phyloP scores from a whole-genome alignment of 768 basidiomycete genomes.

The Xerocomellus chrysenteron region DNA sequence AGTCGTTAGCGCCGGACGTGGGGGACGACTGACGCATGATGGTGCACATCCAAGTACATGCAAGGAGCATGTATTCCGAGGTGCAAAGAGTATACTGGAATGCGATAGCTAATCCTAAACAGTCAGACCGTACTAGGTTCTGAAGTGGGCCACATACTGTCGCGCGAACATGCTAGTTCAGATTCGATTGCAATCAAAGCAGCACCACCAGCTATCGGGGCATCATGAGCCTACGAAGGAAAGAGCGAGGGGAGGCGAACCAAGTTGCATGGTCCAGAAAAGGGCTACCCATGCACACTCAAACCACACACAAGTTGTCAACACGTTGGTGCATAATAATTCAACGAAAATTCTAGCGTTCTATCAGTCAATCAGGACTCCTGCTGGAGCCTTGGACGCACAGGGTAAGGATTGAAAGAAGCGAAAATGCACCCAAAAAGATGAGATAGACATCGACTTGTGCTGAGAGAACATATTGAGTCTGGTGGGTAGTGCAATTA shows the following conservation, averaged over 20 bases:
- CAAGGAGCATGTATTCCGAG: constrained; percentile 55
- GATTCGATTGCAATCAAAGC: constrained; percentile 45
- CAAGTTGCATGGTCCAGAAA: constrained; percentile 58
- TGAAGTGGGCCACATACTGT: constrained; percentile 23
- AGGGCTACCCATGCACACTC: constrained; percentile 61
- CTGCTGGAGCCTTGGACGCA: constrained; percentile 31
- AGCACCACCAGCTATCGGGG: constrained; percentile 48
- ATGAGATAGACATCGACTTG: constrained; percentile 60
- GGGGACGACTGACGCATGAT: constrained; percentile 37
- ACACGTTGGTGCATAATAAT: constrained; percentile 46
- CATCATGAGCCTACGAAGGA: constrained; percentile 5
- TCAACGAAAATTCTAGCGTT: constrained; percentile 55
- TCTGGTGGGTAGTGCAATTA: neutral
- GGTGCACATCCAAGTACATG: constrained; percentile 57
- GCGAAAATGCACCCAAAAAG: constrained; percentile 56
- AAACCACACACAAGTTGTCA: constrained; percentile 68
- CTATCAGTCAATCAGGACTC: neutral
- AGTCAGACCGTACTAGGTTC: constrained; percentile 1
- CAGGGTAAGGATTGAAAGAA: constrained; percentile 60
- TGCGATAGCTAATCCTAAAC: neutral
- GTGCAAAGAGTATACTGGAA: constrained; percentile 35
- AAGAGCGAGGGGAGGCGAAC: constrained; percentile 38
- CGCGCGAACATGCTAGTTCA: constrained; percentile 34
- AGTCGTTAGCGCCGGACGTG: neutral
- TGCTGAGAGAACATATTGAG: constrained; percentile 29